A percentile compares a stretch with the other conserved stretches of the same genome.
Evolutionary conservation across 768 basidiomycete genomes (phyloP).

Genomic region (Mycena sanguinolenta): DNA sequence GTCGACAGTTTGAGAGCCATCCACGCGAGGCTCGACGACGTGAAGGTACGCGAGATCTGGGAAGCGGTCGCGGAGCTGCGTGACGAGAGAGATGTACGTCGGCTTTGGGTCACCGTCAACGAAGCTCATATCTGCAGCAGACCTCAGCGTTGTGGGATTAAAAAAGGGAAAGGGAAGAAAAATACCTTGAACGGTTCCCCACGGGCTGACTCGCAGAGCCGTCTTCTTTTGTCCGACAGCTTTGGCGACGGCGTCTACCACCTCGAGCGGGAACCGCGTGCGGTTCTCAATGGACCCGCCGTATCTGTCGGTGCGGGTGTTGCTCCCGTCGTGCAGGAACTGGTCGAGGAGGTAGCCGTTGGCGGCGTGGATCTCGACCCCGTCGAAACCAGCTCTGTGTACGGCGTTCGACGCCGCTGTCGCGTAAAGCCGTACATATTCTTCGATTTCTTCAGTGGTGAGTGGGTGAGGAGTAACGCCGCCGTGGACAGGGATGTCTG

Average conservation of each 20-base stretch:
- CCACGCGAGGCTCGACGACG: slow-evolving; percentile 51
- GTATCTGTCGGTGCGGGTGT: slow-evolving; percentile 52
- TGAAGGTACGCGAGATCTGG: slow-evolving; percentile 66
- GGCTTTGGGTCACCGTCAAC: slow-evolving; percentile 57
- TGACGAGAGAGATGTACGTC: slow-evolving; percentile 59
- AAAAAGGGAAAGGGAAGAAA: slow-evolving; percentile 20
- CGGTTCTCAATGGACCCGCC: no score
- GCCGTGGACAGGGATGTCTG: slow-evolving; percentile 34
- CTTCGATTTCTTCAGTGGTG: slow-evolving; percentile 47
- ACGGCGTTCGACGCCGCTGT: no score
- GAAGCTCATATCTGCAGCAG: slow-evolving; percentile 53
- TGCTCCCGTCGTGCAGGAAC: slow-evolving; percentile 57
- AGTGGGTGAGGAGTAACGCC: slow-evolving; percentile 49
- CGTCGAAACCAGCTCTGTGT: slow-evolving; percentile 63
- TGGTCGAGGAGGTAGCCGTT: slow-evolving; percentile 58
- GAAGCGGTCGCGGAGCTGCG: slow-evolving; percentile 48
- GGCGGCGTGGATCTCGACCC: slow-evolving; percentile 56
- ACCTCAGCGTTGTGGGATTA: slow-evolving; percentile 33
- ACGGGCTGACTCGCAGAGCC: slow-evolving; percentile 65
- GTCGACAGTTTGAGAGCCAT: slow-evolving; percentile 27
- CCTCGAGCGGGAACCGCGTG: slow-evolving; percentile 60
- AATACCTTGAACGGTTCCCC: slow-evolving; percentile 46
- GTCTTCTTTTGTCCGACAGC: slow-evolving; percentile 63
- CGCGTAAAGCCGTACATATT: slow-evolving; percentile 56
- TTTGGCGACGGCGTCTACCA: no score